These are phyloP conservation scores for Candolleomyces aberdarensis DNA, from an alignment of 768 basidiomycete species.

Conservation along the genomic window DNA sequence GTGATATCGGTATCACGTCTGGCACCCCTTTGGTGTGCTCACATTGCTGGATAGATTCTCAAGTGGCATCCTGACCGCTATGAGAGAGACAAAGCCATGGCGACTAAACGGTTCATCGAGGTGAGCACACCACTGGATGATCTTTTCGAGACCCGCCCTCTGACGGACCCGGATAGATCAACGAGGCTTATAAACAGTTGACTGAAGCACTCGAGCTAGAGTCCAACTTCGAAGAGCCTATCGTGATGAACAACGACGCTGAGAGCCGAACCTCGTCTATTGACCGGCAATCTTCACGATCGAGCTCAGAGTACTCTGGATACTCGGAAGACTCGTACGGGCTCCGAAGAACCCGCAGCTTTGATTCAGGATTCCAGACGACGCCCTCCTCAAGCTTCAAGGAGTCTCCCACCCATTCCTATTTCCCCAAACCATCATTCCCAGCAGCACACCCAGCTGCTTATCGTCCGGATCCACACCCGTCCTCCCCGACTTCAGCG, in stretches of 20 bases:
- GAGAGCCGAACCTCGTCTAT: background rate
- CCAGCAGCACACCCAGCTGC: background rate
- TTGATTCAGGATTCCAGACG: conserved; percentile 2
- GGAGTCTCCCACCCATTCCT: conserved; percentile 6
- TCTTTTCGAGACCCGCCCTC: background rate
- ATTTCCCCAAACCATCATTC: conserved; percentile 1
- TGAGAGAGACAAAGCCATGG: conserved; percentile 48
- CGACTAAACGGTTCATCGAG: conserved; percentile 56
- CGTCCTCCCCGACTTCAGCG: conserved; percentile 2
- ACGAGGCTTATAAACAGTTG: conserved; percentile 53
- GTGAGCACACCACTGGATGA: conserved; percentile 26
- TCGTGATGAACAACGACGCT: conserved; percentile 2
- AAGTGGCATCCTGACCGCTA: conserved; percentile 71
- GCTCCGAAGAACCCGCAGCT: conserved; percentile 1
- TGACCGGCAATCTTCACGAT: conserved; percentile 1
- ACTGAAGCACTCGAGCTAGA: conserved; percentile 27
- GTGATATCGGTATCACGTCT: conserved; percentile 20
- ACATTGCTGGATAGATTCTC: conserved; percentile 39
- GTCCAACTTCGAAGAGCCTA: conserved; percentile 9
- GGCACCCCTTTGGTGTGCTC: conserved; percentile 2
- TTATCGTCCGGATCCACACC: conserved; percentile 5
- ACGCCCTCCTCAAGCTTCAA: conserved; percentile 12
- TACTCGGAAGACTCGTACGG: conserved; percentile 3
- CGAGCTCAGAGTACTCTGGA: conserved; percentile 1
- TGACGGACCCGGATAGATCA: conserved; percentile 34